A percentile compares a stretch with the other conserved stretches of the same genome.
Evolutionary conservation across 495 filamentous ascomycete genomes (phyloP).

Genomic region (Tuber magnatum): DNA sequence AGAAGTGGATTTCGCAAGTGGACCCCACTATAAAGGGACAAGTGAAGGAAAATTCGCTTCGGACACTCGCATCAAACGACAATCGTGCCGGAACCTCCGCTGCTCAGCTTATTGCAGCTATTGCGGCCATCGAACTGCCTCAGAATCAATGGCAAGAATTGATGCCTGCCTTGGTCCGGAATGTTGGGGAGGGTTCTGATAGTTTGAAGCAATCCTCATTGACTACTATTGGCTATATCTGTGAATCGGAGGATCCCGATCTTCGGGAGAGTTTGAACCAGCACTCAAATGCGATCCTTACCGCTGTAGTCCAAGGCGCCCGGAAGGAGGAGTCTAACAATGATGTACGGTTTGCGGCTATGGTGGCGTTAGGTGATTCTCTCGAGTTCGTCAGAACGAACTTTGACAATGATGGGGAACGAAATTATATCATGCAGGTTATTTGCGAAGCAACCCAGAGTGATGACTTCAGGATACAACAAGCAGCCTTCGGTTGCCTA

Average conservation of each 20-base stretch:
- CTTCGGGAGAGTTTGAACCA: conserved; percentile 69
- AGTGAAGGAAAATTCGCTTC: conserved; percentile 79
- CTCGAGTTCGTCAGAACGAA: conserved; percentile 95
- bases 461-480: conserved; percentile 78
- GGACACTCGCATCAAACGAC: conserved; percentile 71
- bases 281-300: conserved; percentile 95
- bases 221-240: conserved; percentile 92
- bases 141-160: conserved; percentile 92
- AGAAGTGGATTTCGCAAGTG: conserved; percentile 79
- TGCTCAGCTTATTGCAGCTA: conserved; percentile 88
- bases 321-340: conserved; percentile 86
- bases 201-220: conserved; percentile 89
- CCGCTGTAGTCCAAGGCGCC: conserved; percentile 93
- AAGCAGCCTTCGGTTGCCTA: conserved; percentile 89
- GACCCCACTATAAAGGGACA: conserved; percentile 67
- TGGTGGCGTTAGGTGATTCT: conserved; percentile 90
- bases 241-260: conserved; percentile 85
- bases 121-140: conserved; percentile 90
- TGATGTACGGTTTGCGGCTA: conserved; percentile 85
- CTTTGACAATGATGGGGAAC: conserved; percentile 97
- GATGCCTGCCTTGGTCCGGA: conserved; percentile 77
- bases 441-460: conserved; percentile 97
- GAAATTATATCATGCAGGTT: conserved; percentile 99
- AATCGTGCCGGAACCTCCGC: conserved; percentile 75
- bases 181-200: conserved; percentile 77